Conservation (phyloP, 2,329 filamentous ascomycete genomes). For the Herpotrichia juniperi region DNA sequence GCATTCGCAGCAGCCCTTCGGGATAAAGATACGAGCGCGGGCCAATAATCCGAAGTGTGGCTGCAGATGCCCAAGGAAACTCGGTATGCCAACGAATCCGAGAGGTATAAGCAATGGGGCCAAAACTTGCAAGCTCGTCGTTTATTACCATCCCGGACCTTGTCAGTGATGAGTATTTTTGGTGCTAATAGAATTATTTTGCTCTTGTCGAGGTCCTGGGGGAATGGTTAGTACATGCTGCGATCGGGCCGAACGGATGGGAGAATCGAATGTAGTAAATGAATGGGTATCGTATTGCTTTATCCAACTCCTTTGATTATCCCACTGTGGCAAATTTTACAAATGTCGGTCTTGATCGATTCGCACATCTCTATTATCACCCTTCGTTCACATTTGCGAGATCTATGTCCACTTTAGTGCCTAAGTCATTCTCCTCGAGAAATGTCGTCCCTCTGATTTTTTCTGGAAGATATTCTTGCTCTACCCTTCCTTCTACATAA, state of each 20-base stretch:
- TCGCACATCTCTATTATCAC: conserved; percentile 2
- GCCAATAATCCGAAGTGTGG: background rate
- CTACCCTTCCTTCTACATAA: conserved; percentile 79
- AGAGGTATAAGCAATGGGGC: background rate
- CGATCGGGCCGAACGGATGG: background rate
- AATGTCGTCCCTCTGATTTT: conserved; percentile 73
- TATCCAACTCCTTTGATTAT: background rate
- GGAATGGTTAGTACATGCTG: background rate
- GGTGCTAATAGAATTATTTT: background rate
- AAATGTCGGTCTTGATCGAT: no score
- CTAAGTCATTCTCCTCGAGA: conserved; percentile 80
- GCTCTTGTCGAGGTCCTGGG: background rate
- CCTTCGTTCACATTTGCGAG: conserved; percentile 21
- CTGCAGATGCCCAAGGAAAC: background rate
- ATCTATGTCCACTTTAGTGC: conserved; percentile 71
- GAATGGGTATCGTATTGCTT: conserved; percentile 1
- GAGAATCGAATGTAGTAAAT: background rate
- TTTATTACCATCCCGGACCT: background rate
- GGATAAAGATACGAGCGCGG: background rate
- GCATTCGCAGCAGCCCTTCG: background rate
- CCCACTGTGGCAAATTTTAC: no score
- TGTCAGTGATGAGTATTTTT: background rate
- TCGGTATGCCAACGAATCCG: background rate
- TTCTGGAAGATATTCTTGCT: conserved; percentile 89
- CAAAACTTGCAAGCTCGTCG: background rate